Conservation (phyloP, 225 moss, liverwort and hornwort genomes). For the Asterella californica region DNA sequence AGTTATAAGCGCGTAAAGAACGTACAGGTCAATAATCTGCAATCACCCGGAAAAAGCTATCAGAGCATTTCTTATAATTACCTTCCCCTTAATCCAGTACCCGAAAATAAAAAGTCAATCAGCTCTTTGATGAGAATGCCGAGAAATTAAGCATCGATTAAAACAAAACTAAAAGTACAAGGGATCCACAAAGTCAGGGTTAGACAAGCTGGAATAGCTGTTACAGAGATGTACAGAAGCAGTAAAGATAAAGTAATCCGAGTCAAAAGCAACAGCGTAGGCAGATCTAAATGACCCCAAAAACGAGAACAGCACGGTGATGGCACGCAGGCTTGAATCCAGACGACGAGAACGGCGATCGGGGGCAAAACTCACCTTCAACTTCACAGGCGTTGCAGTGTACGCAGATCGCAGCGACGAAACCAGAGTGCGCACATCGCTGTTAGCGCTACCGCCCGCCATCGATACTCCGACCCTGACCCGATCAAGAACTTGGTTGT, state of each 20-base stretch:
- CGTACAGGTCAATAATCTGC: constrained; percentile 92
- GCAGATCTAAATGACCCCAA: not conserved
- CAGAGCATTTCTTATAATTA: not conserved
- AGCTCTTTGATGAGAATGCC: not conserved
- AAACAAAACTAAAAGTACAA: too few relatives aligned
- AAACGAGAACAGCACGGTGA: not conserved
- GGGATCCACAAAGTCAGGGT: not conserved
- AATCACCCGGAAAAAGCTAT: not conserved
- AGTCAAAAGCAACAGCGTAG: not conserved
- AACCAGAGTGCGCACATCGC: constrained; percentile 64
- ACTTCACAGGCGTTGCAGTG: constrained; percentile 66
- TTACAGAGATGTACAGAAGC: not conserved
- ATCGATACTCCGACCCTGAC: not conserved
- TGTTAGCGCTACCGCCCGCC: constrained; percentile 50
- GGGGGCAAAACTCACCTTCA: constrained; percentile 52
- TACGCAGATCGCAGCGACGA: constrained; percentile 70
- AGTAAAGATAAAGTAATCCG: not conserved
- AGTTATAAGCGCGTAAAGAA: constrained; percentile 64
- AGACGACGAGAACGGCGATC: not conserved
- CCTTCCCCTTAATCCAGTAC: not conserved
- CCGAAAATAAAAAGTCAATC: not conserved
- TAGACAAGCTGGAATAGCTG: not conserved
- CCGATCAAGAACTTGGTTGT: not conserved
- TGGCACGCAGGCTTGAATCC: not conserved
- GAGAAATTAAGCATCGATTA: not conserved